Evolutionary conservation across 176 grass and related monocot species (phyloP).

Genomic region (Zea luxurians): DNA sequence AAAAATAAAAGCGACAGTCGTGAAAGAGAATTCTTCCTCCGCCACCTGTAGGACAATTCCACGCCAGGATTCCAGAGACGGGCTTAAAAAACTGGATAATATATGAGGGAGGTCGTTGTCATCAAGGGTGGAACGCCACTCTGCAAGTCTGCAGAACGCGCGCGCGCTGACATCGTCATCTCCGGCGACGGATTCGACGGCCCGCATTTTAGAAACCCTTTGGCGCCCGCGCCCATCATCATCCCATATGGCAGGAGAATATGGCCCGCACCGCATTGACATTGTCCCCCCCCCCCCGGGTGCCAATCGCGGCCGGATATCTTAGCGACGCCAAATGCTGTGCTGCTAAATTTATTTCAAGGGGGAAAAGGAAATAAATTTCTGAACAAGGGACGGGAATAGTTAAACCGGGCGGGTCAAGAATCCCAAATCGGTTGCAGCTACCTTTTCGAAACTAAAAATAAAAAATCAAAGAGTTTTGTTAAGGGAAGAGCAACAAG

Average conservation of each 20-base stretch:
- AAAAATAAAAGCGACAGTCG: not conserved
- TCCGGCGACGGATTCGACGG: conserved; percentile 47
- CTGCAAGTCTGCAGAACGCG: conserved; percentile 3
- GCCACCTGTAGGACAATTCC: conserved; percentile 47
- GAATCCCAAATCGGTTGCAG: conserved; percentile 14
- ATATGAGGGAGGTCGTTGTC: conserved; percentile 33
- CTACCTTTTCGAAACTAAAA: not conserved
- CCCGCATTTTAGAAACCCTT: conserved; percentile 19
- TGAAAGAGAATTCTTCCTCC: conserved; percentile 31
- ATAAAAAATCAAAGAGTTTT: not conserved
- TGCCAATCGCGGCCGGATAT: conserved; percentile 20
- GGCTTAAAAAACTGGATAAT: conserved; percentile 29
- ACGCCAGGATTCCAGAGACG: conserved; percentile 13
- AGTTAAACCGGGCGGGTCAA: conserved; percentile 20
- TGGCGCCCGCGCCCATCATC: conserved; percentile 25
- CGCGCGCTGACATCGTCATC: conserved; percentile 27
- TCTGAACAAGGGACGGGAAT: not conserved
- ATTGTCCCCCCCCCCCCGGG: not conserved
- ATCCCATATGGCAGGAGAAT: conserved; percentile 31
- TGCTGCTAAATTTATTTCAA: too few relatives aligned
- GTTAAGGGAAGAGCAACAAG: not conserved
- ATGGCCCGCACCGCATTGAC: not conserved
- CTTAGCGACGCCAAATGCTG: conserved; percentile 31
- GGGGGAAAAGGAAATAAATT: not conserved
- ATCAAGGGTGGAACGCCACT: conserved; percentile 36